A percentile compares a stretch with the other conserved stretches of the same genome.
Evolutionary conservation across 2,329 filamentous ascomycete genomes (phyloP).

Genomic region (Cytospora piceae): DNA sequence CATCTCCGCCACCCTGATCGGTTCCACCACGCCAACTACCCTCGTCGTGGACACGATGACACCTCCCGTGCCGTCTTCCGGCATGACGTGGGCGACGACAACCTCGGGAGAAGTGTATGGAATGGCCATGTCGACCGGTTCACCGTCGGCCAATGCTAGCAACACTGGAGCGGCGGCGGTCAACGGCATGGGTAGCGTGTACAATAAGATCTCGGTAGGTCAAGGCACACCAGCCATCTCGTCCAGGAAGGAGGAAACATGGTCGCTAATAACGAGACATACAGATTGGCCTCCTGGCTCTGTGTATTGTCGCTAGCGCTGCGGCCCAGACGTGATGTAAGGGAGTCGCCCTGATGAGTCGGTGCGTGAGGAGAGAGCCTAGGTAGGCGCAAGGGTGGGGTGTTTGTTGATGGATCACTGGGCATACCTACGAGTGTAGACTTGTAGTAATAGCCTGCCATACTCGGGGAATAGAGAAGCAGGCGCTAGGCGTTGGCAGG

Average conservation of each 20-base stretch:
- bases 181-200: conserved; percentile 9
- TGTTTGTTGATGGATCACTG: too few relatives aligned
- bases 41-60: conserved; percentile 24
- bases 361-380: too few relatives aligned
- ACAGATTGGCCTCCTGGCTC: conserved; percentile 18
- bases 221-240: neutral
- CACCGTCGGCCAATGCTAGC: neutral
- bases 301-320: conserved; percentile 16
- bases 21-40: conserved; percentile 19
- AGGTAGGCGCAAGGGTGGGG: too few relatives aligned
- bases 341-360: neutral
- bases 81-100: conserved; percentile 13
- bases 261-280: conserved; percentile 17
- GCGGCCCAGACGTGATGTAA: conserved; percentile 14
- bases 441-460: too few relatives aligned
- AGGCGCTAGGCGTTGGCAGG: too few relatives aligned
- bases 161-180: neutral
- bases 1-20: conserved; percentile 12
- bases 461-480: too few relatives aligned
- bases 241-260: neutral
- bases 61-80: conserved; percentile 5
- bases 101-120: neutral
- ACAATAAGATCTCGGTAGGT: conserved; percentile 24
- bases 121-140: neutral
- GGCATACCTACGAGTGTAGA: neutral